phyloP scores from a whole-genome alignment of 768 basidiomycete genomes.

The Boletus rex-veris region DNA sequence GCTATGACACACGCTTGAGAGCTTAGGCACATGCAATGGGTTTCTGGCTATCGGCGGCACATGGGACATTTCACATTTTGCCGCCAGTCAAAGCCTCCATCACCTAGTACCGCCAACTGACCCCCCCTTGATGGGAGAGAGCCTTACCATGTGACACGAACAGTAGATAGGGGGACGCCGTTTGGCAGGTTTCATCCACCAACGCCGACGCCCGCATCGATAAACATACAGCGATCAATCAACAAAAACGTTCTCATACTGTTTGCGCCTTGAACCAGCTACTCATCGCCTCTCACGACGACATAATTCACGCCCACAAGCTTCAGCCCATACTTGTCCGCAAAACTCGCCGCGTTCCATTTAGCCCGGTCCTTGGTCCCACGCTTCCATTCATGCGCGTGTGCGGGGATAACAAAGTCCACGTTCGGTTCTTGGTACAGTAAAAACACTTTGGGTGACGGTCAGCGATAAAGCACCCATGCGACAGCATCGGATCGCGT shows the following conservation, averaged over 20 bases:
- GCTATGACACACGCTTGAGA: too few relatives aligned
- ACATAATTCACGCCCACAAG: conserved; percentile 61
- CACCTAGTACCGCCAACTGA: too few relatives aligned
- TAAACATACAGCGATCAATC: neutral
- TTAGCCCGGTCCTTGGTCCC: conserved; percentile 44
- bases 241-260: neutral
- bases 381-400: conserved; percentile 45
- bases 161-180: too few relatives aligned
- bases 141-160: too few relatives aligned
- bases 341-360: conserved; percentile 58
- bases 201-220: neutral
- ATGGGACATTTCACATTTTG: too few relatives aligned
- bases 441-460: conserved; percentile 43
- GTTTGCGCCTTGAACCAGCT: neutral
- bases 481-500: neutral
- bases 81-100: too few relatives aligned
- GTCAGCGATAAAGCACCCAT: neutral
- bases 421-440: conserved; percentile 56
- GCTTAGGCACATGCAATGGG: too few relatives aligned
- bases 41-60: too few relatives aligned
- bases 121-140: too few relatives aligned
- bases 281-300: conserved; percentile 33
- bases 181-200: too few relatives aligned
- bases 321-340: conserved; percentile 46
- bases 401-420: conserved; percentile 39